These are phyloP conservation scores for Noccaea caerulescens DNA, from an alignment of 345 rosid genomes.

Conservation along the genomic window DNA sequence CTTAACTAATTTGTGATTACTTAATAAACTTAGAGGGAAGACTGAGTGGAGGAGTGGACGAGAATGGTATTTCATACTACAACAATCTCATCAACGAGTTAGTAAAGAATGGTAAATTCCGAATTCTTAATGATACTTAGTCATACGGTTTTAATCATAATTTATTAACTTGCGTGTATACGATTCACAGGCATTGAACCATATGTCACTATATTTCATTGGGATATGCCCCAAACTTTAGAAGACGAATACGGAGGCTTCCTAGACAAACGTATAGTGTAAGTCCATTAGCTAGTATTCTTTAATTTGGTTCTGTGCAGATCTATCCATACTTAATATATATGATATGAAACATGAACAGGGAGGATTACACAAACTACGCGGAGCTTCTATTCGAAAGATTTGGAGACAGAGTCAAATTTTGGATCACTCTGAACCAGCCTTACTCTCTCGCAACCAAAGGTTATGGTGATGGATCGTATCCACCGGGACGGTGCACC, in stretches of 20 bases:
- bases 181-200: constrained; percentile 35
- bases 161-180: too few relatives aligned
- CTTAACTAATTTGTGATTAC: neutral
- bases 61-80: constrained; percentile 50
- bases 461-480: constrained; percentile 35
- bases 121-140: neutral
- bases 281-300: neutral
- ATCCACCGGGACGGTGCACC: constrained; percentile 45
- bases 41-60: constrained; percentile 49
- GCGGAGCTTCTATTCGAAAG: constrained; percentile 54
- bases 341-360: constrained; percentile 8
- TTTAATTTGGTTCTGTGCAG: neutral
- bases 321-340: neutral
- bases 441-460: constrained; percentile 33
- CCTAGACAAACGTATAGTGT: constrained; percentile 44
- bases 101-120: constrained; percentile 18
- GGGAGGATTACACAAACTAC: constrained; percentile 50
- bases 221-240: constrained; percentile 44
- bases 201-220: constrained; percentile 46
- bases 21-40: constrained; percentile 45
- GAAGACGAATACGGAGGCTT: constrained; percentile 41
- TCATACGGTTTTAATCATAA: too few relatives aligned
- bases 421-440: constrained; percentile 53
- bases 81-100: constrained; percentile 51
- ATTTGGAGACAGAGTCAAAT: constrained; percentile 52